These are phyloP conservation scores for Penicillium frequentans DNA, from an alignment of 2,329 filamentous ascomycete species.

Conservation along the genomic window DNA sequence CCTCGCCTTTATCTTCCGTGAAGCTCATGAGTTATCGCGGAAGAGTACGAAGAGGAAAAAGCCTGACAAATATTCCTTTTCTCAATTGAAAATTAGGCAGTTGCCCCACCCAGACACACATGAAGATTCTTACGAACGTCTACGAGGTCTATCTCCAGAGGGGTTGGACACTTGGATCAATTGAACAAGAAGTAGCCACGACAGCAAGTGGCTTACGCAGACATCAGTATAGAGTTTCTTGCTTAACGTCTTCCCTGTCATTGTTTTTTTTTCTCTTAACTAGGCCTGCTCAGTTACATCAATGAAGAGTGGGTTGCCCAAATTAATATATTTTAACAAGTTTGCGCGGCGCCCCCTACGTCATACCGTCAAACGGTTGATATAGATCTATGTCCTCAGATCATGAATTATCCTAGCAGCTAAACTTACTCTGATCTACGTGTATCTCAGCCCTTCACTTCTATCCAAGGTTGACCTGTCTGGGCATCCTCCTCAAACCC, in stretches of 20 bases:
- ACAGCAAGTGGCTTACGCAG: not conserved
- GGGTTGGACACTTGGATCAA: constrained; percentile 4
- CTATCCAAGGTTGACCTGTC: not conserved
- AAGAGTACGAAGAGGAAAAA: not conserved
- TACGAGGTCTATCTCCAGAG: not conserved
- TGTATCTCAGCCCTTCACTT: not conserved
- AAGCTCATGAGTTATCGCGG: not conserved
- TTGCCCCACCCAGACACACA: not conserved
- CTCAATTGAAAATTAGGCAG: not conserved
- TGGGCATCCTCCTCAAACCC: not conserved
- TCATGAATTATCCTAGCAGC: not conserved
- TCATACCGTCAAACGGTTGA: constrained; percentile 14
- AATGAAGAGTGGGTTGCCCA: not conserved
- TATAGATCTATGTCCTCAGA: constrained; percentile 11
- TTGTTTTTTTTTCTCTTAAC: not conserved
- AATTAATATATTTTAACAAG: constrained; percentile 24
- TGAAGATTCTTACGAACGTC: not conserved
- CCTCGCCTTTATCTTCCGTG: constrained; percentile 1
- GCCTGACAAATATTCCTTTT: not conserved
- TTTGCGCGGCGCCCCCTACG: constrained; percentile 25
- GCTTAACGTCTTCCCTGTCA: not conserved
- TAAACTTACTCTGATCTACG: not conserved
- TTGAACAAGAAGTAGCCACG: not conserved
- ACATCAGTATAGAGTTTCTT: not conserved
- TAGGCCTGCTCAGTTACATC: constrained; percentile 5